phyloP scores from a whole-genome alignment of 345 rosid species.

The Limnanthes douglasii region DNA sequence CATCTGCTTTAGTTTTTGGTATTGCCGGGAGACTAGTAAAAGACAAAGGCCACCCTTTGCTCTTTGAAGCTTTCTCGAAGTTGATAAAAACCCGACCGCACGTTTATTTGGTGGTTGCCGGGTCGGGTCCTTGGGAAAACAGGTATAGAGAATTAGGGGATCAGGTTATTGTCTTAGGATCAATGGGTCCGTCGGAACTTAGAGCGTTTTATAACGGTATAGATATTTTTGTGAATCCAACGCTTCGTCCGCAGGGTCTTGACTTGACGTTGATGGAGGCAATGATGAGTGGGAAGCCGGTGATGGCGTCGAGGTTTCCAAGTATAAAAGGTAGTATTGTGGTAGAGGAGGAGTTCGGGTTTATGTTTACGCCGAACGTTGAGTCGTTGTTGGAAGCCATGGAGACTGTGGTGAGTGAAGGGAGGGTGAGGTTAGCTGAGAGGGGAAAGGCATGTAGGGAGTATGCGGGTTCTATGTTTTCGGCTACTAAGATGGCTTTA shows the following conservation, averaged over 20 bases:
- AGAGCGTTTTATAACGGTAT: conserved; percentile 63
- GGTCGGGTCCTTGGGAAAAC: conserved; percentile 83
- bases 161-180: conserved; percentile 50
- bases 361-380: conserved; percentile 75
- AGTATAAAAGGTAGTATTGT: conserved; percentile 80
- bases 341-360: conserved; percentile 77
- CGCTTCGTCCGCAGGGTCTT: conserved; percentile 85
- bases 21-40: conserved; percentile 81
- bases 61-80: conserved; percentile 44
- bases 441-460: conserved; percentile 56
- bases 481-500: conserved; percentile 77
- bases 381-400: conserved; percentile 49
- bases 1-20: conserved; percentile 46
- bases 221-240: conserved; percentile 76
- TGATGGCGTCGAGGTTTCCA: conserved; percentile 77
- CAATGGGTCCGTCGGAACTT: conserved; percentile 40
- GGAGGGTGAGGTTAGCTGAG: conserved; percentile 40
- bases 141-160: conserved; percentile 57
- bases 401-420: conserved; percentile 44
- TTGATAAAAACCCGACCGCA: conserved; percentile 20
- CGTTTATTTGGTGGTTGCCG: conserved; percentile 57
- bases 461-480: conserved; percentile 73
- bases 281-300: conserved; percentile 86
- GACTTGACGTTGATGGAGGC: conserved; percentile 90
- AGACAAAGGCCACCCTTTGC: conserved; percentile 87